phyloP scores from a whole-genome alignment of 2,329 filamentous ascomycete species.

The Tolypocladium tropicale region DNA sequence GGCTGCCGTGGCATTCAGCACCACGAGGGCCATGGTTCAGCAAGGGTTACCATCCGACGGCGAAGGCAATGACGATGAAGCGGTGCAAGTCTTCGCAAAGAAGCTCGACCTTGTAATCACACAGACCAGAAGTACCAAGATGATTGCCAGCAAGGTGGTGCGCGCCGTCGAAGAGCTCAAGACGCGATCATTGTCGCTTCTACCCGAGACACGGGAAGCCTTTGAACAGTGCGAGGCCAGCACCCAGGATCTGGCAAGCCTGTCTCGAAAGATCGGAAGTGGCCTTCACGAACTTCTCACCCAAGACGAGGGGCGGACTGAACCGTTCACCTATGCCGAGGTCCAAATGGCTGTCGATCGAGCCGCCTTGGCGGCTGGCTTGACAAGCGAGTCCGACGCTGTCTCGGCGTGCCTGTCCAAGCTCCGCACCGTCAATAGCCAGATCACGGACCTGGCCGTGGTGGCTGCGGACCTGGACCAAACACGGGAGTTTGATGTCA shows the following conservation, averaged over 20 bases:
- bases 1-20: slow-evolving; percentile 55
- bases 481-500: slow-evolving; percentile 69
- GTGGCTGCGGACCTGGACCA: slow-evolving; percentile 61
- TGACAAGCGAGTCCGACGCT: slow-evolving; percentile 53
- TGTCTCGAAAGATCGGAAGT: slow-evolving; percentile 57
- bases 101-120: slow-evolving; percentile 63
- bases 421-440: slow-evolving; percentile 52
- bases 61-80: slow-evolving; percentile 53
- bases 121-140: slow-evolving; percentile 73
- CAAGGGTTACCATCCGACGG: slow-evolving; percentile 41
- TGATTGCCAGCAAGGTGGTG: slow-evolving; percentile 68
- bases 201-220: slow-evolving; percentile 52
- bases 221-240: slow-evolving; percentile 62
- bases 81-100: slow-evolving; percentile 55
- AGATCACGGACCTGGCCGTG: slow-evolving; percentile 60
- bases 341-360: slow-evolving; percentile 52
- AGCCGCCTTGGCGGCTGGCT: slow-evolving; percentile 36
- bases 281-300: slow-evolving; percentile 54
- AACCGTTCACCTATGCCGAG: slow-evolving; percentile 57
- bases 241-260: slow-evolving; percentile 53
- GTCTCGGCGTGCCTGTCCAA: slow-evolving; percentile 59
- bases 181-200: slow-evolving; percentile 62
- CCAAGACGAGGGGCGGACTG: slow-evolving; percentile 59
- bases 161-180: slow-evolving; percentile 70
- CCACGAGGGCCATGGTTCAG: slow-evolving; percentile 57